Base-by-base conservation (phyloP, 768 basidiomycete species). In the Sistotremastrum niveocremeum region DNA sequence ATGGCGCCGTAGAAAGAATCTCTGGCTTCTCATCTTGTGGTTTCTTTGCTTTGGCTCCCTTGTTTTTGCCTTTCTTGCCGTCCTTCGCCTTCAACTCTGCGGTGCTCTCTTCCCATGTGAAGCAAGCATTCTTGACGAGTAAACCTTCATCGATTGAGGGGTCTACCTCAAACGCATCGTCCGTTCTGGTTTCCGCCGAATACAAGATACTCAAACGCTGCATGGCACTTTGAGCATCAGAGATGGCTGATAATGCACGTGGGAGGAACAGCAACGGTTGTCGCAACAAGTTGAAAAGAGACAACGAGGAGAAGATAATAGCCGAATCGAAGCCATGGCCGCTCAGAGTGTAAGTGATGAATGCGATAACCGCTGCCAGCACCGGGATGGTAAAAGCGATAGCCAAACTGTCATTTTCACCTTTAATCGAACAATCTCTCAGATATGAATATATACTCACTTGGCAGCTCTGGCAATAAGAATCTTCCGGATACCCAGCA, bases 261-360 rank as follows among this genome's bases (percentile, higher is more conserved):
- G 77, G 77, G 34, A 80, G 61, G 58, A 77, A 77, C 73, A 77
- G 72, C 67, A 80, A 72, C 0, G 81, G 80, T 57, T 82, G 80
- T 9, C 80, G 72, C 34, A 83, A 70, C 20, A 84, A 68, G 65
- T 77, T 62, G 20, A 45, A 45, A 46, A 81, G 61, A 49, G 76
- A 73, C 45, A 83, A 63, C 28, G 73, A 77, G 4, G 81, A 65
- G 58, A 85, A 85, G 46, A 84, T 78, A 47, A 79, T 62, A 1
- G 80, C 80, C 29, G 77, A 72, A 57, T 82, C 73, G 53, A 83
- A 75, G 9, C 62, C 61, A 45, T 71, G 58, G 9, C 71, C 68
- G 3, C 70, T 70, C 10, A 68, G 64, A 2, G 76, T 76, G 57
- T 83, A 84, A 3, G 76, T 75, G 12, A 81, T 70, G 54, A 84